Evolutionary conservation across 495 filamentous ascomycete genomes (phyloP).

Genomic region (Polyplosphaeria fusca): DNA sequence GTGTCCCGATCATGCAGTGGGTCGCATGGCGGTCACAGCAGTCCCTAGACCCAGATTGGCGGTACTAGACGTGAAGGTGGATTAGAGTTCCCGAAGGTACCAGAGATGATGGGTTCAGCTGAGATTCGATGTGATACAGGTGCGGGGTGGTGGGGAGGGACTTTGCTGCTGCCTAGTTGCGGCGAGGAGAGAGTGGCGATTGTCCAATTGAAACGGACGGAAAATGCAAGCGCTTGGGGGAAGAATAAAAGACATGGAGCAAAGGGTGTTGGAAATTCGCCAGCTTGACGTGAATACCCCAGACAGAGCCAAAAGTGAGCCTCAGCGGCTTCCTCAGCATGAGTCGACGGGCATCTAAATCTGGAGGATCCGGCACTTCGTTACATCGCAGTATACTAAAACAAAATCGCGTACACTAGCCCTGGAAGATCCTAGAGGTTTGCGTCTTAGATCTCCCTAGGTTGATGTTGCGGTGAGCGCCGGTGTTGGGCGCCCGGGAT

Average conservation of each 20-base stretch:
- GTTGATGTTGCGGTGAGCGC: constrained; percentile 9
- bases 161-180: neutral
- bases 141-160: neutral
- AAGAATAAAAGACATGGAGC: neutral
- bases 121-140: neutral
- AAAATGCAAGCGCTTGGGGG: no score
- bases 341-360: neutral
- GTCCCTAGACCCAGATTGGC: no score
- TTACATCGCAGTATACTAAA: neutral
- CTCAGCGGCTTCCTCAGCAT: no score
- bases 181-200: neutral
- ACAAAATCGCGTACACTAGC: neutral
- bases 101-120: no score
- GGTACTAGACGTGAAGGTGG: no score
- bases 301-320: neutral
- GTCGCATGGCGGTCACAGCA: no score
- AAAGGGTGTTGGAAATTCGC: neutral
- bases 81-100: no score
- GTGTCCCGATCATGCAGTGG: no score
- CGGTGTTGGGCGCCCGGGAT: neutral
- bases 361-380: neutral
- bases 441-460: neutral
- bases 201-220: neutral
- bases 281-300: neutral
- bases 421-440: neutral